These are phyloP conservation scores for Pisolithus albus DNA, from an alignment of 768 basidiomycete genomes.

Conservation along the genomic window DNA sequence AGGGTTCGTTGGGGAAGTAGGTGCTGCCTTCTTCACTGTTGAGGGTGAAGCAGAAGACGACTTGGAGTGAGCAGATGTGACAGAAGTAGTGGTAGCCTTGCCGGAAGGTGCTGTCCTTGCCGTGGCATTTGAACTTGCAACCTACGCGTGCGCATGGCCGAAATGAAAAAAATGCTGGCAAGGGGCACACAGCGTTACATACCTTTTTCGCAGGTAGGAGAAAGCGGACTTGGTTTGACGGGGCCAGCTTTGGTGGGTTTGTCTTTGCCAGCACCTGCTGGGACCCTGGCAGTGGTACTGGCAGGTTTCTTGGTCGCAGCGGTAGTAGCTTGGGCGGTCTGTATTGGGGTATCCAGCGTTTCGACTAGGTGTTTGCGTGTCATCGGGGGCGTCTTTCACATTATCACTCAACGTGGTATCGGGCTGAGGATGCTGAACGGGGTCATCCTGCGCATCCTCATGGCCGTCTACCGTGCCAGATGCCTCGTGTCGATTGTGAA, in stretches of 20 bases:
- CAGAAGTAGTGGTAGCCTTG: slow-evolving; percentile 34
- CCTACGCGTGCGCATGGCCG: slow-evolving; percentile 35
- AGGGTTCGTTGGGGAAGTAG: slow-evolving; percentile 23
- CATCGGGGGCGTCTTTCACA: slow-evolving; percentile 8
- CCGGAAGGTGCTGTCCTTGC: slow-evolving; percentile 38
- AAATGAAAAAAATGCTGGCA: slow-evolving; percentile 17
- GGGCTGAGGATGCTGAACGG: slow-evolving; percentile 13
- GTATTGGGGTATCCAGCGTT: slow-evolving; percentile 14
- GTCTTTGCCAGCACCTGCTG: slow-evolving; percentile 20
- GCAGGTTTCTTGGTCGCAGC: slow-evolving; percentile 20
- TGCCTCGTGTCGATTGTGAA: slow-evolving; percentile 35
- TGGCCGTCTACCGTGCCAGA: slow-evolving; percentile 26
- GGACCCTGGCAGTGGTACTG: slow-evolving; percentile 16
- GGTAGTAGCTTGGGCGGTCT: slow-evolving; percentile 11
- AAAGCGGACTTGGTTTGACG: slow-evolving; percentile 44
- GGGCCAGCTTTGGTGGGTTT: slow-evolving; percentile 38
- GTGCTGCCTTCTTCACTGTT: slow-evolving; percentile 23
- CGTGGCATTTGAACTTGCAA: slow-evolving; percentile 54
- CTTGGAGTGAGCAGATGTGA: slow-evolving; percentile 27
- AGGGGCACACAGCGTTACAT: slow-evolving; percentile 17
- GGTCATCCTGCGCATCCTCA: slow-evolving; percentile 16
- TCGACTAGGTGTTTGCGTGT: slow-evolving; percentile 19
- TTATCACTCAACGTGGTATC: slow-evolving; percentile 13
- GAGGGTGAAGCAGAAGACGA: slow-evolving; percentile 21
- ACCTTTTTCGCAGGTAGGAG: slow-evolving; percentile 68